A percentile compares a stretch with the other conserved stretches of the same genome.
Conservation (phyloP, 31 red algal genomes). For the Endocladia muricata region DNA sequence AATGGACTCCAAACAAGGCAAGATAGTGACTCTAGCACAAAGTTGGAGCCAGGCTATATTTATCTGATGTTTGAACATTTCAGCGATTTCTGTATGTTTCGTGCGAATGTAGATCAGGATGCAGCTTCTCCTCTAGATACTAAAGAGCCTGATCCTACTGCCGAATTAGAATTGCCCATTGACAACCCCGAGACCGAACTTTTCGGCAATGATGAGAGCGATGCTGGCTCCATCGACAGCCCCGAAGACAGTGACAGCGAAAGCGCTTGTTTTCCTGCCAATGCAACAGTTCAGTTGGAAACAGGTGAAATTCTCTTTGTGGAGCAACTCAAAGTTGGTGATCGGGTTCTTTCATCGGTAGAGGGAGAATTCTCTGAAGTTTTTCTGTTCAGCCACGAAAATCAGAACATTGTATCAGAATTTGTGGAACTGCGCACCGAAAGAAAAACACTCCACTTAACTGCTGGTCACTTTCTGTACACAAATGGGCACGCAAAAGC, state of each 20-base stretch:
- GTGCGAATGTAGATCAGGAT: conserved; percentile 8
- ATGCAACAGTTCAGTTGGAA: conserved; percentile 23
- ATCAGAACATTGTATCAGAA: background rate
- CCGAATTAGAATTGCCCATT: too few relatives aligned
- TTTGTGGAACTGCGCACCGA: conserved; percentile 44
- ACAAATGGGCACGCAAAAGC: conserved; percentile 19
- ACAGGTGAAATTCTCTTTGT: conserved; percentile 24
- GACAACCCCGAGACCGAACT: background rate
- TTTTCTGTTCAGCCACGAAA: conserved; percentile 48
- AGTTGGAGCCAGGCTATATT: conserved; percentile 20
- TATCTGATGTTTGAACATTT: conserved; percentile 45
- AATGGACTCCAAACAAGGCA: background rate
- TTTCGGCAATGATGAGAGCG: background rate
- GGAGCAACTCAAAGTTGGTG: conserved; percentile 34
- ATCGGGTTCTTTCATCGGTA: conserved; percentile 27
- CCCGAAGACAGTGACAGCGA: background rate
- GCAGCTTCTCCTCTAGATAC: too few relatives aligned
- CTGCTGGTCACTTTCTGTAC: conserved; percentile 60
- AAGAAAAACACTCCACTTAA: conserved; percentile 9
- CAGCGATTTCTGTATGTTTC: conserved; percentile 30
- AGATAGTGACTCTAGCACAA: conserved; percentile 2
- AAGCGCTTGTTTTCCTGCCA: conserved; percentile 52
- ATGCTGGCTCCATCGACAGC: background rate
- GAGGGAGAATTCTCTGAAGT: conserved; percentile 35
- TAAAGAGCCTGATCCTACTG: too few relatives aligned